These are phyloP conservation scores for Blumeria graminis DNA, from an alignment of 2,329 filamentous ascomycete genomes.

Conservation along the genomic window DNA sequence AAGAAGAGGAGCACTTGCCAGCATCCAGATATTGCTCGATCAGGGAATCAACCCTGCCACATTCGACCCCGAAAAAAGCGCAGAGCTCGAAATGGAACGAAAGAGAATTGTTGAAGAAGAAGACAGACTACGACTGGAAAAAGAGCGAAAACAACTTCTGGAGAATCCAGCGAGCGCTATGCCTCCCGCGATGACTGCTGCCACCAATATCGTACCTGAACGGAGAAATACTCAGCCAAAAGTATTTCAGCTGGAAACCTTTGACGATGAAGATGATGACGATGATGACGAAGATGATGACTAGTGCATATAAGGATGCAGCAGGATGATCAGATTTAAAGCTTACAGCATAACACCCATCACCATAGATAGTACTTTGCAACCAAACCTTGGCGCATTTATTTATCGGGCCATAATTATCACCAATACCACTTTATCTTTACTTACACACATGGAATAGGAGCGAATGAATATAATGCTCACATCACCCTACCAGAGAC, in stretches of 20 bases:
- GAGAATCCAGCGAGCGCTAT: slow-evolving; percentile 10
- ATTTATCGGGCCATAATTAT: no score
- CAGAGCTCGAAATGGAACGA: slow-evolving; percentile 15
- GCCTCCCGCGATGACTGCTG: slow-evolving; percentile 4
- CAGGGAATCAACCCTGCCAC: slow-evolving; percentile 34
- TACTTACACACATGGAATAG: no score
- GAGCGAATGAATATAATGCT: no score
- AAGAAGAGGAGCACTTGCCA: slow-evolving; percentile 39
- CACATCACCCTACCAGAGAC: no score
- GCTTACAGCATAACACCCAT: no score
- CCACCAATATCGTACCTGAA: slow-evolving; percentile 10
- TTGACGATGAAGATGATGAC: slow-evolving; percentile 18
- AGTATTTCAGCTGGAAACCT: slow-evolving; percentile 18
- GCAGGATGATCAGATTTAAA: not conserved
- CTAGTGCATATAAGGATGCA: not conserved
- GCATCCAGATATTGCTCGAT: slow-evolving; percentile 35
- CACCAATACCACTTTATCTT: no score
- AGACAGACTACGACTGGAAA: slow-evolving; percentile 14
- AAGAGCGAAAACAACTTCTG: slow-evolving; percentile 10
- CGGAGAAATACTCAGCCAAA: slow-evolving; percentile 14
- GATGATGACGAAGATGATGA: not conserved
- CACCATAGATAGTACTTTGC: no score
- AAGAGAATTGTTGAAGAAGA: slow-evolving; percentile 14
- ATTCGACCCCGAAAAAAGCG: slow-evolving; percentile 27
- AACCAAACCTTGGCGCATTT: no score